Base-by-base conservation (phyloP, 2,329 filamentous ascomycete species). In the Stachybotrys chlorohalonatus region DNA sequence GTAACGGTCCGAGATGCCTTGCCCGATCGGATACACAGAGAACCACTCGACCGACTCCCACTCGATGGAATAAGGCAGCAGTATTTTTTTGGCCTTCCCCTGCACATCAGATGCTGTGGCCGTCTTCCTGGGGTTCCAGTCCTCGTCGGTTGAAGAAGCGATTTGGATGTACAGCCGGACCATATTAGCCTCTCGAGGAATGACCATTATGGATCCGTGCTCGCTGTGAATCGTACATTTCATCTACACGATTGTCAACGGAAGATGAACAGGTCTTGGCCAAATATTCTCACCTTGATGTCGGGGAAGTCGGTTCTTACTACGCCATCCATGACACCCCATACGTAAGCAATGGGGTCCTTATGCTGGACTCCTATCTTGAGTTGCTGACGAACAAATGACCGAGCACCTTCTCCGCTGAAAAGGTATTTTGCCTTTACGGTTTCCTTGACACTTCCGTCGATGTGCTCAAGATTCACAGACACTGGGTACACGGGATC, bases 191-290 rank as follows among this genome's bases (percentile, higher is more conserved):
- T 89, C 86, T 30, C 86, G 78, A 1, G 88, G 88, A 55, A 93
- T 91, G 5, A 91, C 84, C 82, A 92, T 88, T 64, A 92, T 85
- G 16, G 86, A 90, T 1, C 88, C 87, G 55, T 85, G 76, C 49
- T 82, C 77, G 4, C 86, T 90, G 66, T 90, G 87, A 56, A 91
- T 88, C 1, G 85, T 88, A 62, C 84, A 88, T 74, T 88, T 86
- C 78, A 87, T 86, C 76, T 85, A 56, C 2, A 9, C 1, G 0
- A 13, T 74, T 17, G 78, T 87, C 64, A 89, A 64, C 50, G 54
- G 36, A 42, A 13, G 36, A 42, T 42, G 8, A 24, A 24, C 24
- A 24, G 24, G 24, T 24, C 24, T 24, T 24, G 24, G 24, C 36
- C 8, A 6, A 24, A 15, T 8, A 17, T 6, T 60, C 71, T 52